Evolutionary conservation across 768 basidiomycete species (phyloP), one percentile per base, ranked within the genome.

Genomic region (Obba rivulosa): DNA sequence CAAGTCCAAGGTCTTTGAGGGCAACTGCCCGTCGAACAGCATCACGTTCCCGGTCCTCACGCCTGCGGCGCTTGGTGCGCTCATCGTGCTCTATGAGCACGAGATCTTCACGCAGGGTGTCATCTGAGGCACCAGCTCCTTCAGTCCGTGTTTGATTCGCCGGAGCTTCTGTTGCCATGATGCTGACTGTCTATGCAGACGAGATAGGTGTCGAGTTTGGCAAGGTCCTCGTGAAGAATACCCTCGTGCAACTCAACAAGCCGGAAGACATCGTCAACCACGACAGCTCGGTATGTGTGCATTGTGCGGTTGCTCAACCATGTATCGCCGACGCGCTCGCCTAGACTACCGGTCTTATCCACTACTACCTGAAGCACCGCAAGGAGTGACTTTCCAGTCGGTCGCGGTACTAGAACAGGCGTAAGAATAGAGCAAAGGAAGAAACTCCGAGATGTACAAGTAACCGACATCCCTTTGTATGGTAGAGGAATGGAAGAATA

Each of bases 191-290:
- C 17, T 13, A 13, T 37, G 11, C 59, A 91, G 92, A 98, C 67
- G 96, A 98, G 83, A 96, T 97, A 94, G 96, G 96, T 65, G 95
- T 98, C 56, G 95, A 98, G 68, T 85, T 98, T 46, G 94, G 94
- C 49, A 98, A 98, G 67, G 89, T 94, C 4, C 80, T 99, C 38
- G 96, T 96, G 1, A 98, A 97, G 81, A 87, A 86, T 59, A 98
- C 98, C 60, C 77, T 98, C 43, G 77, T 81, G 2, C 93, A 96
- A 67, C 83, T 98, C 39, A 81, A 72, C n/a, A 79, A 75, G 50
- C 83, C 90, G 8, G 76, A 72, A 21, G 85, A 92, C 56, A 90
- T 93, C 53, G 76, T 71, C 50, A 89, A 87, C 4, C 96, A 97
- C 61, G 96, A 98, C 62, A 85, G 83, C 60, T 97, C 93, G 57